Conservation (phyloP, 2,329 filamentous ascomycete genomes). For the Botryotinia narcissicola region DNA sequence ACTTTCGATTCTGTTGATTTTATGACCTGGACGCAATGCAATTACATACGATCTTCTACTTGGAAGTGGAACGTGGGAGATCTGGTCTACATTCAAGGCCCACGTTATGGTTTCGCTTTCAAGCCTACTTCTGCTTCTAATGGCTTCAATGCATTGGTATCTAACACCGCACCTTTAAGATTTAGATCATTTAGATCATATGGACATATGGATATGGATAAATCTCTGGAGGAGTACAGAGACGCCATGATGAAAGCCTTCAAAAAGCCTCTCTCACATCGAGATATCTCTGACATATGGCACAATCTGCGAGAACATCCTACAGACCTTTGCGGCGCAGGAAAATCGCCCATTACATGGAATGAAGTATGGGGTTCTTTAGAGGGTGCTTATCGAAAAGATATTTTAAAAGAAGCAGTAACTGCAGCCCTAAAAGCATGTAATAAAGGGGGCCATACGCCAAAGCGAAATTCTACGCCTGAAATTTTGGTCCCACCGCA, state of each 20-base stretch:
- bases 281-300: neutral
- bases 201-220: neutral
- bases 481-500: neutral
- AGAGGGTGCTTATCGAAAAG: too few species aligned
- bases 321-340: neutral
- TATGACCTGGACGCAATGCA: too few species aligned
- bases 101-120: neutral
- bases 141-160: neutral
- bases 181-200: neutral
- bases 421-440: neutral
- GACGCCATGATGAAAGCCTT: neutral
- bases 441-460: neutral
- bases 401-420: neutral
- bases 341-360: neutral
- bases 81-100: too few species aligned
- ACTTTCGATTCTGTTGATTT: too few species aligned
- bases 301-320: neutral
- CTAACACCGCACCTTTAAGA: neutral
- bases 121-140: neutral
- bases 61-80: too few species aligned
- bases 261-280: neutral
- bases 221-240: neutral
- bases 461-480: neutral
- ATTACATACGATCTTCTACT: too few species aligned
- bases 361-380: neutral